Base-by-base conservation (phyloP, 371 early-diverging fungal species). In the Fennellomyces sp. region DNA sequence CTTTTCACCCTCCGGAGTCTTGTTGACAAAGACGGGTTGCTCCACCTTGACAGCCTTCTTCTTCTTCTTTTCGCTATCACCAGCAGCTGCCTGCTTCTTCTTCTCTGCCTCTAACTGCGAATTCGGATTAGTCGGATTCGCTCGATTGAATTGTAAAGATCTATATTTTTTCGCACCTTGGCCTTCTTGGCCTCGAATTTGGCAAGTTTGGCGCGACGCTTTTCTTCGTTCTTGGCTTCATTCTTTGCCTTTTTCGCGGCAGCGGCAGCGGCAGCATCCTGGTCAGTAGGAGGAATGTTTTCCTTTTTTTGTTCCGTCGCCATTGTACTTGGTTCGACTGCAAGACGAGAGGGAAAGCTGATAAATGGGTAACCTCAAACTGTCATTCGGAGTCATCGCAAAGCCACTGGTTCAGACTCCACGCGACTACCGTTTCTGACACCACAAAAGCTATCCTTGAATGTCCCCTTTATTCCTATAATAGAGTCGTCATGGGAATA, bases 161-260 rank as follows among this genome's bases (percentile, higher is more conserved):
- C 0, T 13, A 35, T 33, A 29, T 35, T n/a, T 38, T 2, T 56
- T 7, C 29, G 56, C 49, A 77, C 76, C 75, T 73, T 68, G 65
- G 91, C 89, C 72, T 96, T 88, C 81, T 97, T 97, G 29, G 94
- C 94, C 66, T 85, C 75, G 73, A 96, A 94, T 80, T 99, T 99
- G 53, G 90, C 97, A 61, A 95, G 74, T 75, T 98, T 98, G 39
- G 92, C 96, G 52, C 75, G 75, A 68, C 92, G 90, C 76, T 97
- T 95, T 68, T 93, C 94, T 67, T 96, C 94, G 63, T 97, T 96
- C 78, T 91, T 89, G 38, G 84, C 89, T 31, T 88, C 88, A 61
- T 90, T 92, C 64, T 89, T 90, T 27, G 85, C 78, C 72, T 87
- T 87, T 53, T 80, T 78, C 26, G 75, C 76, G 45, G 64, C 64